Conservation (phyloP, 208 protist species). For the Trypanosoma boissoni region DNA sequence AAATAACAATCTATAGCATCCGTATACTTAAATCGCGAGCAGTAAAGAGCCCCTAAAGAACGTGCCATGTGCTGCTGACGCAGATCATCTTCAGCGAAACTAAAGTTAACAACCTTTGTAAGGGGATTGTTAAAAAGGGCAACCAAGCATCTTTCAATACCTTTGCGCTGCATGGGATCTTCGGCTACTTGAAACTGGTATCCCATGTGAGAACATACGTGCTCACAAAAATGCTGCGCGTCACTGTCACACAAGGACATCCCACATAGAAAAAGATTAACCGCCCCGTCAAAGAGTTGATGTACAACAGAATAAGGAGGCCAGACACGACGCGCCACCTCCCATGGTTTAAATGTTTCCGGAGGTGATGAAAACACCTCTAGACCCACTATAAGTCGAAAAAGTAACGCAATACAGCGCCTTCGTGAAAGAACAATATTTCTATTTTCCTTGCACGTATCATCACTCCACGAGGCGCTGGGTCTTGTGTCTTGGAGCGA, state of each 20-base stretch:
- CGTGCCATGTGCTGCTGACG: conserved; percentile 50
- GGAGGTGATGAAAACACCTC: conserved; percentile 8
- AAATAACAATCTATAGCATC: conserved; percentile 70
- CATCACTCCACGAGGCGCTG: conserved; percentile 36
- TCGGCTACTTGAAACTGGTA: conserved; percentile 53
- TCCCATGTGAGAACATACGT: conserved; percentile 41
- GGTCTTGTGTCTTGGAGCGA: conserved; percentile 43
- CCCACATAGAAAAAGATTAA: conserved; percentile 20
- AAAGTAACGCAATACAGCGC: conserved; percentile 5
- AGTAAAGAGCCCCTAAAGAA: conserved; percentile 50
- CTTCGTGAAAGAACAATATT: neutral
- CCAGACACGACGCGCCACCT: conserved; percentile 43
- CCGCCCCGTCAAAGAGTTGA: conserved; percentile 26
- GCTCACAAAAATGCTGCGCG: conserved; percentile 29
- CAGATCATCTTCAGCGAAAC: conserved; percentile 37
- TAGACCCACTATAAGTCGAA: conserved; percentile 13
- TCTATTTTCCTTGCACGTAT: conserved; percentile 25
- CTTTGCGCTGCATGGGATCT: conserved; percentile 26
- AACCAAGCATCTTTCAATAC: conserved; percentile 39
- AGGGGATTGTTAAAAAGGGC: conserved; percentile 28
- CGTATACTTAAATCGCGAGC: conserved; percentile 36
- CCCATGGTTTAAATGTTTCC: conserved; percentile 17
- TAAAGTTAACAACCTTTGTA: conserved; percentile 24
- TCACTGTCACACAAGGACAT: conserved; percentile 1
- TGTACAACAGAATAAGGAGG: conserved; percentile 46